phyloP scores from a whole-genome alignment of 2,329 filamentous ascomycete species.

The Aspergillus carbonarius region DNA sequence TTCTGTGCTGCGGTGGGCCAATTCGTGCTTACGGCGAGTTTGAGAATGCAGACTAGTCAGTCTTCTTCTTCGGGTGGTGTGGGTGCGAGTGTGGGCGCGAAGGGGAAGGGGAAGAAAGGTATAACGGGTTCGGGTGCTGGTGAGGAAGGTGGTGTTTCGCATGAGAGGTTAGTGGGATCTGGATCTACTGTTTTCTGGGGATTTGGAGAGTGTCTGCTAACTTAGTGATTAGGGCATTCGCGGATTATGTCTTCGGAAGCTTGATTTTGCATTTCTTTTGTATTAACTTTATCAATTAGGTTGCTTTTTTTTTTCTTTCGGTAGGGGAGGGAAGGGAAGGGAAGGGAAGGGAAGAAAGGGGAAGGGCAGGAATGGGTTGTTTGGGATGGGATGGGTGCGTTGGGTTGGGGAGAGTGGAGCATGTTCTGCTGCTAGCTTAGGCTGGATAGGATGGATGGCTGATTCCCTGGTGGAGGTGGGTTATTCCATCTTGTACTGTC shows the following conservation, averaged over 20 bases:
- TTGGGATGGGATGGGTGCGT: constrained; percentile 6
- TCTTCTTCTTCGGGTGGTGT: constrained; percentile 56
- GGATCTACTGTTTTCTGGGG: too few relatives aligned
- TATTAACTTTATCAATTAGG: constrained; percentile 97
- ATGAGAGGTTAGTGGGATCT: constrained; percentile 46
- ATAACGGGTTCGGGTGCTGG: neutral
- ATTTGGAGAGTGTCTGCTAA: neutral
- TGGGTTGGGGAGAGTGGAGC: constrained; percentile 2
- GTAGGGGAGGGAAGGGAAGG: too few relatives aligned
- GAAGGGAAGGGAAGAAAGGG: too few relatives aligned
- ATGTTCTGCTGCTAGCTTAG: neutral
- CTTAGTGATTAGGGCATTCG: constrained; percentile 70
- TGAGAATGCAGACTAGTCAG: constrained; percentile 95
- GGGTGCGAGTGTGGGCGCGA: constrained; percentile 16
- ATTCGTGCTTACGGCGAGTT: constrained; percentile 87
- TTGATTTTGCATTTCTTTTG: constrained; percentile 98
- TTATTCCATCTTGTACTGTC: neutral
- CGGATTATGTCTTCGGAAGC: constrained; percentile 93
- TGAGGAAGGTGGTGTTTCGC: constrained; percentile 30
- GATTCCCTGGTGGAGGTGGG: constrained; percentile 10
- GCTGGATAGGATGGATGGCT: neutral
- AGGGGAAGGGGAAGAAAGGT: constrained; percentile 30
- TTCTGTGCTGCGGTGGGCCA: constrained; percentile 95
- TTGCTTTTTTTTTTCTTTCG: neutral
- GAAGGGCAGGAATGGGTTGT: too few relatives aligned